Evolutionary conservation across 345 rosid species (phyloP), one percentile per base, ranked within the genome.

Genomic region (Iberis pinnata): DNA sequence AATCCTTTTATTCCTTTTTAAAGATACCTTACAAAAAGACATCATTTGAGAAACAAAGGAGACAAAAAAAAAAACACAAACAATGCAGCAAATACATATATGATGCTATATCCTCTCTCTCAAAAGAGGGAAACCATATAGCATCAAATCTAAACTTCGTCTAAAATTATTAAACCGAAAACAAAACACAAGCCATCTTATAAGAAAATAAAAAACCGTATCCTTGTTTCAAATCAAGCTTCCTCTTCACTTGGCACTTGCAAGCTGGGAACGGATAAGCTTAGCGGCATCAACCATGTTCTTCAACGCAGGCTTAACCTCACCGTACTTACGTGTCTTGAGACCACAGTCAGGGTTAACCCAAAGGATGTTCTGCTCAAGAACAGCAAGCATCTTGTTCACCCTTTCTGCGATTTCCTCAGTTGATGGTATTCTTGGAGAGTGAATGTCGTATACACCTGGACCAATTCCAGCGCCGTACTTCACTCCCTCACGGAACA

Each of bases 281-380:
- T 90, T 88, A 45, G 95, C 92, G 0, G 98, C 96, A 4, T 79
- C 86, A 58, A 87, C 98, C 98, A 88, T 84, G 92, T 82, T 81
- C 58, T 60, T 62, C 45, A 90, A 80, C 0, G 98, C 96, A 0
- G 96, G 98, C 68, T 81, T 90, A 35, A 90, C 98, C 76, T 90
- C 96, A 0, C 75, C 3, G 71, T 87, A 90, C 80, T 87, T 90
- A 35, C 95, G 92, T 42, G 98, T 90, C 86, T 88, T 90, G 59
- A 90, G 93, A 19, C 98, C 96, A 53, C 96, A 90, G 80, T 90
- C 96, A 9, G 98, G 98, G 86, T 90, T 90, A 25, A 90, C 96
- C 98, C 96, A 90, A 75, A 90, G 68, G 78, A 90, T 81, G 86
- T 84, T 84, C 64, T 70, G 82, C 76, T 87, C 96, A 0, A 87